phyloP scores from a whole-genome alignment of 345 rosid genomes.

The Aegle marmelos region DNA sequence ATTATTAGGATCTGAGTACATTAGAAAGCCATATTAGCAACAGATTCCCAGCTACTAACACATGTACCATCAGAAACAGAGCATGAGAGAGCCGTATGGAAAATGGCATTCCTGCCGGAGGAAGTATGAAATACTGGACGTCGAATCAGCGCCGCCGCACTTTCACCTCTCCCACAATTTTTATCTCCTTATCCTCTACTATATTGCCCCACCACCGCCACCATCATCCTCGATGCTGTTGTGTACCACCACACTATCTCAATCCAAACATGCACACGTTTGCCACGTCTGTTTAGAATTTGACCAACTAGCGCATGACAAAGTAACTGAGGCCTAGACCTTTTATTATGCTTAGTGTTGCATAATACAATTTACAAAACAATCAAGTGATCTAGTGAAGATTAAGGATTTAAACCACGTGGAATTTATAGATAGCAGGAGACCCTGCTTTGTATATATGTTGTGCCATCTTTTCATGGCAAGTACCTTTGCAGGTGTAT shows the following conservation, averaged over 20 bases:
- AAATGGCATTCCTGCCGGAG: not conserved
- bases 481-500: conserved; percentile 39
- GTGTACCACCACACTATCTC: not conserved
- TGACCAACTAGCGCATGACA: not conserved
- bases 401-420: not conserved
- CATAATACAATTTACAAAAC: not conserved
- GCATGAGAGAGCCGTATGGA: not conserved
- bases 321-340: not conserved
- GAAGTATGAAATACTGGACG: not conserved
- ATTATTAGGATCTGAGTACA: not conserved
- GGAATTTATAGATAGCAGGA: not conserved
- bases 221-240: not conserved
- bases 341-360: not conserved
- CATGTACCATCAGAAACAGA: not conserved
- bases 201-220: not conserved
- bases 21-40: not conserved
- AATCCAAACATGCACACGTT: not conserved
- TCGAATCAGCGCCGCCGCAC: not conserved
- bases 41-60: not conserved
- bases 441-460: conserved; percentile 10
- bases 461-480: conserved; percentile 10
- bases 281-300: not conserved
- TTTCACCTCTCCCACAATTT: not conserved
- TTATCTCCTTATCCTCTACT: not conserved
- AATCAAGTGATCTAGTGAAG: not conserved